Evolutionary conservation across 768 basidiomycete species (phyloP), one percentile per base, ranked within the genome.

Genomic region (Tulasnella sp.): DNA sequence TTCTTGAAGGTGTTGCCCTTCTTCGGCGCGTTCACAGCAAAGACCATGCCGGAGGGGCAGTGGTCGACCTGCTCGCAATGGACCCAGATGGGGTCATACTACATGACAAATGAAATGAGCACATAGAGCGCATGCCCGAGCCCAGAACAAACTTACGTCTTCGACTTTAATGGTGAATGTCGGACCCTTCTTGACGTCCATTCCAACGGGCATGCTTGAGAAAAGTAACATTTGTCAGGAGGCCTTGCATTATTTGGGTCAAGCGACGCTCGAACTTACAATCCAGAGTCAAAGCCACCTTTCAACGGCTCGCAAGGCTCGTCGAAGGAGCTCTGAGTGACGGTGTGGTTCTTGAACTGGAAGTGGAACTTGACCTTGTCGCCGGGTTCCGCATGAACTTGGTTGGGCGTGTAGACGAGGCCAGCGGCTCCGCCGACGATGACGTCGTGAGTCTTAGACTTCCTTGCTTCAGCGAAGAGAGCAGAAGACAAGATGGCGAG

Each of bases 151-250:
- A 41, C 72, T 58, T 24, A 74, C n/a, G n/a, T n/a, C n/a, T n/a
- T n/a, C n/a, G n/a, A n/a, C n/a, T n/a, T n/a, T n/a, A n/a, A n/a
- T n/a, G n/a, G n/a, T n/a, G n/a, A n/a, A n/a, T n/a, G n/a, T n/a
- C n/a, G n/a, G n/a, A n/a, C n/a, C n/a, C n/a, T n/a, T n/a, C n/a
- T n/a, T n/a, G n/a, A n/a, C n/a, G n/a, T n/a, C n/a, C n/a, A n/a
- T n/a, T n/a, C n/a, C 75, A 37, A 81, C 81, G 31, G 82, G 82
- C 40, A 44, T 78, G 82, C 81, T 79, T 77, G 37, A 24, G n/a
- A 28, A 9, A 34, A 7, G 64, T n/a, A 18, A 28, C 28, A 20
- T n/a, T 7, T 42, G 50, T 24, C 64, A 50, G 54, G 42, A 3
- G 12, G 18, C 24, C 41, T 46, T 7, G 20, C 41, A 14, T n/a